These are phyloP conservation scores for Isatis lusitanica DNA, from an alignment of 441 rosid species.

Conservation along the genomic window DNA sequence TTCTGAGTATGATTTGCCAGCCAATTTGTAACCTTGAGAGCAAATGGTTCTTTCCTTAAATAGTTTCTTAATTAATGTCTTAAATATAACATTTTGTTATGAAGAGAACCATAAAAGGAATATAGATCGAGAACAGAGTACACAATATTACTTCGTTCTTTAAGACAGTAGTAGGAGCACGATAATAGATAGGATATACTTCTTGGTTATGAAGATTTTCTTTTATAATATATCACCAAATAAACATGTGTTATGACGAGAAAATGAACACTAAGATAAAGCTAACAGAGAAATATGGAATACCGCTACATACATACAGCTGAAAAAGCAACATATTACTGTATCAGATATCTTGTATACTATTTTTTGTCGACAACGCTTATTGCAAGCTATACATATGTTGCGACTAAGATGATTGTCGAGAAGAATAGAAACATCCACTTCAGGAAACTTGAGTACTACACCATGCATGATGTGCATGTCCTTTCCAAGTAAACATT, in stretches of 20 bases:
- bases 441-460: neutral
- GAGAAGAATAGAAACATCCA: neutral
- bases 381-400: neutral
- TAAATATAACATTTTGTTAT: too few species aligned
- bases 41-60: neutral
- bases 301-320: too few species aligned
- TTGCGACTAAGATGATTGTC: neutral
- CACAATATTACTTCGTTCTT: too few species aligned
- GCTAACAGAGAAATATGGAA: too few species aligned
- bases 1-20: neutral
- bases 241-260: neutral
- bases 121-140: too few species aligned
- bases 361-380: neutral
- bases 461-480: neutral
- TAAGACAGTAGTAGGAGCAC: neutral
- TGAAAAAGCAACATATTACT: too few species aligned
- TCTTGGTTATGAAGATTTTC: too few species aligned
- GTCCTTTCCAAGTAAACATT: slow-evolving; percentile 12
- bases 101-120: too few species aligned
- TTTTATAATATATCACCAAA: too few species aligned
- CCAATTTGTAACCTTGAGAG: neutral
- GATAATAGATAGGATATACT: too few species aligned
- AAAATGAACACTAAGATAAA: too few species aligned
- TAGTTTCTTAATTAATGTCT: neutral
- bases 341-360: neutral